Evolutionary conservation across 306 rosid species (phyloP), one percentile per base, ranked within the genome.

Genomic region (Hippophae tibetana): DNA sequence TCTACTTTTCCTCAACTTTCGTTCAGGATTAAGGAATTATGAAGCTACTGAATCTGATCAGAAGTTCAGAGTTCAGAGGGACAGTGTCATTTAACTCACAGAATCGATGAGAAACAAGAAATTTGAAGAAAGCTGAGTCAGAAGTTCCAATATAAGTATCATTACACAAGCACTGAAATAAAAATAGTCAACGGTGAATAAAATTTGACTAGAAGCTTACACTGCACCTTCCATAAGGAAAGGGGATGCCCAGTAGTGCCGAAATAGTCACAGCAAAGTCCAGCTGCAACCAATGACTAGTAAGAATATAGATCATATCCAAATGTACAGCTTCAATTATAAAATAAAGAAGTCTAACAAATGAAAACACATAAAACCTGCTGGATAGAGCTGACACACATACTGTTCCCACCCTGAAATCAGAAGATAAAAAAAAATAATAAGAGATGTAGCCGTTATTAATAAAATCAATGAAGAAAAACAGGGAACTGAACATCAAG

Each of bases 211-310:
- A 40, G 80, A 70, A 74, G 83, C 86, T 87, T 92, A 87, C 81
- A 85, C 87, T 79, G 78, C 93, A 92, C 98, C 98, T 92, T 87
- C 96, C 98, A 62, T 78, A 87, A 72, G 98, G 98, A 78, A 92
- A 87, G 13, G 98, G 96, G 61, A 92, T 66, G 62, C 96, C 98
- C 61, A 92, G 86, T 81, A 87, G 72, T 2, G 93, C 95, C 47
- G 98, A 85, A 70, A 92, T 47, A 48, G 98, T 92, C 67, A 68
- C 96, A 54, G 98, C 89, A 86, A 92, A 92, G 72, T 92, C 98
- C 54, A 92, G 96, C 96, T 92, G 95, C 78, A 83, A 69, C 47
- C 69, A 70, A 67, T 59, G 65, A 75, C 53, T 73, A 26, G 66
- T 57, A 50, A 67, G 42, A 67, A 72, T 77, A 72, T 42, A 55